These are phyloP conservation scores for Scedosporium aurantiacum DNA, from an alignment of 2,329 filamentous ascomycete genomes.

Conservation along the genomic window DNA sequence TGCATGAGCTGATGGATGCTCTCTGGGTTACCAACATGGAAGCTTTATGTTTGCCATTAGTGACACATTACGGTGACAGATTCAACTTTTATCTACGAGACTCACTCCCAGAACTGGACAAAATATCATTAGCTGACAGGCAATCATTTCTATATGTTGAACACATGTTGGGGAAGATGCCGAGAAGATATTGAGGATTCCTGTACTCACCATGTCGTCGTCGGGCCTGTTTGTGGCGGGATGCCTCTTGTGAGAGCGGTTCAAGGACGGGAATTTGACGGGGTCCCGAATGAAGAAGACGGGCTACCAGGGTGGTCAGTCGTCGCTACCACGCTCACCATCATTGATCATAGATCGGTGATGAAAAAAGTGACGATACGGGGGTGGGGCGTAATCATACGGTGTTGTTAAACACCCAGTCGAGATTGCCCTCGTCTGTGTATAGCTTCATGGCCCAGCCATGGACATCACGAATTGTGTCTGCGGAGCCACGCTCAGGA, in stretches of 20 bases:
- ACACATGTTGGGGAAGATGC: too few species aligned
- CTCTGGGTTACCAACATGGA: constrained; percentile 39
- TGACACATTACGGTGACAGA: too few species aligned
- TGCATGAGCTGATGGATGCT: constrained; percentile 53
- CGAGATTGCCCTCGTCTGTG: constrained; percentile 60
- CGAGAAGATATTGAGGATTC: too few species aligned
- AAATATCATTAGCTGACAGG: too few species aligned
- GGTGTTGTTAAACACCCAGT: constrained; percentile 67
- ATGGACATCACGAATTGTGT: constrained; percentile 51
- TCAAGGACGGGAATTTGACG: constrained; percentile 64
- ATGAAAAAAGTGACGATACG: too few species aligned
- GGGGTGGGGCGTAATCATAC: too few species aligned
- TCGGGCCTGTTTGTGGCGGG: constrained; percentile 61
- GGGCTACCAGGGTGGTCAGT: constrained; percentile 23
- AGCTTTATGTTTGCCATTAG: constrained; percentile 19
- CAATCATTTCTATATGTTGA: too few species aligned
- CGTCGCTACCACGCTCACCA: too few species aligned
- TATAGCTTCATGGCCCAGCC: constrained; percentile 54
- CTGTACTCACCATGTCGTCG: constrained; percentile 38
- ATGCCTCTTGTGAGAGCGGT: constrained; percentile 68
- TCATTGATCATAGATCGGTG: too few species aligned
- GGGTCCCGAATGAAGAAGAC: constrained; percentile 69
- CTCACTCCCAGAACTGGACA: too few species aligned
- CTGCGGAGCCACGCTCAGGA: constrained; percentile 60
- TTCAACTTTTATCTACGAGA: too few species aligned